Evolutionary conservation across 1,284 basidiomycete genomes (phyloP).

Genomic region (Leccinum pseudoinsigne): DNA sequence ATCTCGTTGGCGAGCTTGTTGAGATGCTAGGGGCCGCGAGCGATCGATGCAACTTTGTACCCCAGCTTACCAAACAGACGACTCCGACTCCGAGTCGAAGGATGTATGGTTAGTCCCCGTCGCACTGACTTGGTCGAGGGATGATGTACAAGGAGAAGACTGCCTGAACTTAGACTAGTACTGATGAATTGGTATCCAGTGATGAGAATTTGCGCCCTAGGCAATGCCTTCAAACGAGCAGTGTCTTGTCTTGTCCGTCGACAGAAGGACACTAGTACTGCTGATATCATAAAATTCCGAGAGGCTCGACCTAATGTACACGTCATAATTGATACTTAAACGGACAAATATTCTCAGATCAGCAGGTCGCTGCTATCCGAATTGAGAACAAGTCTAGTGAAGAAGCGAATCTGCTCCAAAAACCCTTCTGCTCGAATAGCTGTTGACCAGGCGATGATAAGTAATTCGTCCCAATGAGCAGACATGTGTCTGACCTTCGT

Average conservation of each 20-base stretch:
- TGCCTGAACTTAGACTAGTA: too few species aligned
- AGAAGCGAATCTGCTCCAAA: constrained; percentile 38
- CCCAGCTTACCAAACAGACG: constrained; percentile 60
- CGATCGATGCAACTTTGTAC: constrained; percentile 54
- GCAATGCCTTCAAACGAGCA: too few species aligned
- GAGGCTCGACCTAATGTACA: background rate
- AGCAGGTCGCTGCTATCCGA: constrained; percentile 30
- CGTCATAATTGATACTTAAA: background rate
- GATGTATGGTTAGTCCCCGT: constrained; percentile 7
- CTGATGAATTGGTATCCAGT: too few species aligned
- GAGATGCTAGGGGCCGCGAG: constrained; percentile 40
- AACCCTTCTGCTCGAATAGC: constrained; percentile 35
- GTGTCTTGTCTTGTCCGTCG: background rate
- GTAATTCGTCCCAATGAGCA: too few species aligned
- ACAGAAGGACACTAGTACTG: background rate
- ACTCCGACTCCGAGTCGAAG: constrained; percentile 39
- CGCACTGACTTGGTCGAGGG: background rate
- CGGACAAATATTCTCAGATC: constrained; percentile 1
- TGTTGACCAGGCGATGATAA: constrained; percentile 7
- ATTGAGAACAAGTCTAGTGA: constrained; percentile 37
- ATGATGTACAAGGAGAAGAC: too few species aligned
- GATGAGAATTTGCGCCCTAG: too few species aligned
- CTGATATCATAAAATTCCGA: background rate
- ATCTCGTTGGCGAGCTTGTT: constrained; percentile 56
- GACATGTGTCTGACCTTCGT: constrained; percentile 38